These are phyloP conservation scores for Davidsoniella neocaledoniae DNA, from an alignment of 2,329 filamentous ascomycete species.

Conservation along the genomic window DNA sequence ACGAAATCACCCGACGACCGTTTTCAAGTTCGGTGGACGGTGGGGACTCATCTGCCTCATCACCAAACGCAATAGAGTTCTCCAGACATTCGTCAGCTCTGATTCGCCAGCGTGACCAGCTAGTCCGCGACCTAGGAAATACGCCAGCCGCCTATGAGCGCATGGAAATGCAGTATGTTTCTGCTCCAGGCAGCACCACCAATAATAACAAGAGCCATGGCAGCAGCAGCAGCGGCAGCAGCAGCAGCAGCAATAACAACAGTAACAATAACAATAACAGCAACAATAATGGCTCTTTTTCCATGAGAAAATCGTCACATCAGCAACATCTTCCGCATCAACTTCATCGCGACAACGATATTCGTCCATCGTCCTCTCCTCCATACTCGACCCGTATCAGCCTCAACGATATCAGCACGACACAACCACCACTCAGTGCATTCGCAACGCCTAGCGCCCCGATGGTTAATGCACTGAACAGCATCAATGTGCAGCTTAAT, in stretches of 20 bases:
- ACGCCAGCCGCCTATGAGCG: not conserved
- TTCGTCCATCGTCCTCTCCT: not conserved
- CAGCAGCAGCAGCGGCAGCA: not conserved
- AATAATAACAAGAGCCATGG: not conserved
- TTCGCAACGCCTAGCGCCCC: constrained; percentile 8
- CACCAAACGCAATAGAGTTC: not conserved
- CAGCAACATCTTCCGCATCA: not conserved
- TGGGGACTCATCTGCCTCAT: not conserved
- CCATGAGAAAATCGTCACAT: not conserved
- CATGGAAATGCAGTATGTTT: constrained; percentile 2
- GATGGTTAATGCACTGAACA: constrained; percentile 8
- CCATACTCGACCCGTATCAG: constrained; percentile 4
- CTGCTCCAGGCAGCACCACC: not conserved
- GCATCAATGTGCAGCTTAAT: constrained; percentile 1
- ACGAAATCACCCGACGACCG: constrained; percentile 1
- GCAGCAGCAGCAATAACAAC: not conserved
- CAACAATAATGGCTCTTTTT: not conserved
- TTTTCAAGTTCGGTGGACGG: not conserved
- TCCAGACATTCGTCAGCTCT: not conserved
- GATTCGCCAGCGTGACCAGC: constrained; percentile 1
- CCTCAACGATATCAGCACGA: constrained; percentile 1
- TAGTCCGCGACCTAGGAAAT: not conserved
- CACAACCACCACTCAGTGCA: constrained; percentile 3
- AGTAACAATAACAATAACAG: not conserved
- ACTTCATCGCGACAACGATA: not conserved